Evolutionary conservation across 306 rosid genomes (phyloP).

Genomic region (Geum urbanum): DNA sequence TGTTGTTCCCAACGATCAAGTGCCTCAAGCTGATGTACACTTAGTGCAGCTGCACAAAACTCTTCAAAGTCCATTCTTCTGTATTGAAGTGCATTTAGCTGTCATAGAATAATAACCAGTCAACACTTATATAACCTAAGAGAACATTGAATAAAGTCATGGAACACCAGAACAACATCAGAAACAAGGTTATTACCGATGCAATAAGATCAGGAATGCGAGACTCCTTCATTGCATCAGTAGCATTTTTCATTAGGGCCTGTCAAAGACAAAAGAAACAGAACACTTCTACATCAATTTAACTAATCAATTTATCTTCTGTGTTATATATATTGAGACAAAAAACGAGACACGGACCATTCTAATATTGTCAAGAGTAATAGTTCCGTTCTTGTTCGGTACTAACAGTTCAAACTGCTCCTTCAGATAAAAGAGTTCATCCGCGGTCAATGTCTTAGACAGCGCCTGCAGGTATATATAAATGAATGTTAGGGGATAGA

Average conservation of each 20-base stretch:
- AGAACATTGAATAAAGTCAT: constrained; percentile 13
- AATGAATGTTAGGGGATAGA: constrained; percentile 12
- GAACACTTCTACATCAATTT: constrained; percentile 16
- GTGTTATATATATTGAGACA: background rate
- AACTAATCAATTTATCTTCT: background rate
- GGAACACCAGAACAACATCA: too few relatives aligned
- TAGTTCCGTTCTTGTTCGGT: constrained; percentile 81
- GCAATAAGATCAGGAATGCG: constrained; percentile 71
- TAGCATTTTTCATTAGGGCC: constrained; percentile 77
- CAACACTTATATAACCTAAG: constrained; percentile 15
- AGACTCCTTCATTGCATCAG: constrained; percentile 95
- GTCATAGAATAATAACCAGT: constrained; percentile 32
- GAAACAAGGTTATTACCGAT: constrained; percentile 47
- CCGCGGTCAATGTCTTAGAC: constrained; percentile 83
- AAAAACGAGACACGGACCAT: constrained; percentile 41
- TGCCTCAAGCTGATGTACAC: constrained; percentile 97
- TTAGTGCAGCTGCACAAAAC: constrained; percentile 86
- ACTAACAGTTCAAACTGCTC: constrained; percentile 77
- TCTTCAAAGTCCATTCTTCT: constrained; percentile 99
- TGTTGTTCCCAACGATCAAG: constrained; percentile 96
- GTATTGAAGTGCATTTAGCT: constrained; percentile 87
- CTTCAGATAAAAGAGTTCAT: constrained; percentile 82
- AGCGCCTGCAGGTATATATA: constrained; percentile 58
- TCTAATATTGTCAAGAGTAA: constrained; percentile 65
- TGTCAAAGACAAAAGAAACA: constrained; percentile 33